A percentile compares a stretch with the other conserved stretches of the same genome.
These are phyloP conservation scores for Porpolomopsis calyptriformis DNA, from an alignment of 768 basidiomycete species.

Conservation along the genomic window DNA sequence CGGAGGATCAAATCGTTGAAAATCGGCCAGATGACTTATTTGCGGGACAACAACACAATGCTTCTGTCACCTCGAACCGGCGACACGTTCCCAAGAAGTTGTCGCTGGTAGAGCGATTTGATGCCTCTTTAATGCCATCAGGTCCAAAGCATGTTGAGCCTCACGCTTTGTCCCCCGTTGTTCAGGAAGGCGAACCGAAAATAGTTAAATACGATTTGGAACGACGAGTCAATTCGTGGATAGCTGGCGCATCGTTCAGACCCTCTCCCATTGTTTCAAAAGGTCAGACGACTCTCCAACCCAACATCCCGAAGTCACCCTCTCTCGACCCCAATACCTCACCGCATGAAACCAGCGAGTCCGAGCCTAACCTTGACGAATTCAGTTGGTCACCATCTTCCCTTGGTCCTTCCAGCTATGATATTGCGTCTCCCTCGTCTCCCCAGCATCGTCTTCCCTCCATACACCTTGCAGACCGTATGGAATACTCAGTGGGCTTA, in stretches of 20 bases:
- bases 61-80: constrained; percentile 17
- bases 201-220: constrained; percentile 44
- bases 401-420: constrained; percentile 44
- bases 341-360: constrained; percentile 16
- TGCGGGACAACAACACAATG: constrained; percentile 20
- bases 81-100: constrained; percentile 57
- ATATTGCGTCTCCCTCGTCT: constrained; percentile 28
- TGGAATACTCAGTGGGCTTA: constrained; percentile 45
- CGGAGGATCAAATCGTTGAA: constrained; percentile 31
- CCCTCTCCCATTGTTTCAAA: constrained; percentile 37
- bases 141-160: constrained; percentile 23
- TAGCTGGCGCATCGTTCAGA: constrained; percentile 42
- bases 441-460: constrained; percentile 36
- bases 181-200: constrained; percentile 49
- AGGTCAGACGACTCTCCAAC: constrained; percentile 41
- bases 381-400: constrained; percentile 65
- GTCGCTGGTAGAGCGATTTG: constrained; percentile 58
- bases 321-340: constrained; percentile 17
- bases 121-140: constrained; percentile 30
- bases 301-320: constrained; percentile 38
- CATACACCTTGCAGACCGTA: constrained; percentile 43
- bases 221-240: constrained; percentile 55
- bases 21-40: constrained; percentile 24
- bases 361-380: constrained; percentile 48
- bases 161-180: constrained; percentile 47